Percentiles rank a stretch among this genome's conserved stretches.
phyloP scores from a whole-genome alignment of 208 protist genomes.

The Zelonia costaricensis region DNA sequence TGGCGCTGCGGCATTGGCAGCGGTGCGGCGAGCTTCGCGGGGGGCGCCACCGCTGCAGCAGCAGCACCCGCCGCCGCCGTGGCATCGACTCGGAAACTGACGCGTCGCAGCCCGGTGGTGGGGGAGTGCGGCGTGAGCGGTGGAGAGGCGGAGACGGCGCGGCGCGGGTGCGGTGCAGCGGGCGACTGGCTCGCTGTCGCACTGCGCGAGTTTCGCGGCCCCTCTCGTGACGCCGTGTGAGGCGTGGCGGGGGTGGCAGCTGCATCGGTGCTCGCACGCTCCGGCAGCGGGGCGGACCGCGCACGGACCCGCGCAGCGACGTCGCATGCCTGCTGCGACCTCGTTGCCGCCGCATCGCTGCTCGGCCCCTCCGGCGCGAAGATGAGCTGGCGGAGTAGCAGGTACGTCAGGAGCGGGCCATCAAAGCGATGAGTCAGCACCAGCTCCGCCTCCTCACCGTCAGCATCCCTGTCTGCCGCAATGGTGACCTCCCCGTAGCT shows the following conservation, averaged over 20 bases:
- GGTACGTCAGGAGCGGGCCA: conserved; percentile 15
- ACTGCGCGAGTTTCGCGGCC: too few species aligned
- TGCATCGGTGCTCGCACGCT: too few species aligned
- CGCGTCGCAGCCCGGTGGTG: background rate
- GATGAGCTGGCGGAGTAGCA: conserved; percentile 25
- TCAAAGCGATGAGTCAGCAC: background rate
- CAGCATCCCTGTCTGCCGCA: background rate
- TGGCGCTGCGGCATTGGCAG: background rate
- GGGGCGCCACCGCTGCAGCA: background rate
- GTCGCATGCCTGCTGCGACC: background rate
- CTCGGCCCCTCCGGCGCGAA: conserved; percentile 1
- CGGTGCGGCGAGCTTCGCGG: too few species aligned
- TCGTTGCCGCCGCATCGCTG: background rate
- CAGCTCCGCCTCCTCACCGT: background rate
- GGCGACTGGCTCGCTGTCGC: too few species aligned
- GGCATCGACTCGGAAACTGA: conserved; percentile 6
- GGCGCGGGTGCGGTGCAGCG: background rate
- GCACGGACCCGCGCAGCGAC: background rate
- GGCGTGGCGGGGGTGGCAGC: too few species aligned
- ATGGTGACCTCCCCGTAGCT: too few species aligned
- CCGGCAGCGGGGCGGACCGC: background rate
- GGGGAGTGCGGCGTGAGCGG: background rate
- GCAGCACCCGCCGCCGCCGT: background rate
- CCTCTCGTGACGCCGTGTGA: too few species aligned
- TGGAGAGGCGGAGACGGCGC: background rate